A percentile compares a stretch with the other conserved stretches of the same genome.
Conservation (phyloP, 2,329 filamentous ascomycete species). For the Clarireedia hainanense region DNA sequence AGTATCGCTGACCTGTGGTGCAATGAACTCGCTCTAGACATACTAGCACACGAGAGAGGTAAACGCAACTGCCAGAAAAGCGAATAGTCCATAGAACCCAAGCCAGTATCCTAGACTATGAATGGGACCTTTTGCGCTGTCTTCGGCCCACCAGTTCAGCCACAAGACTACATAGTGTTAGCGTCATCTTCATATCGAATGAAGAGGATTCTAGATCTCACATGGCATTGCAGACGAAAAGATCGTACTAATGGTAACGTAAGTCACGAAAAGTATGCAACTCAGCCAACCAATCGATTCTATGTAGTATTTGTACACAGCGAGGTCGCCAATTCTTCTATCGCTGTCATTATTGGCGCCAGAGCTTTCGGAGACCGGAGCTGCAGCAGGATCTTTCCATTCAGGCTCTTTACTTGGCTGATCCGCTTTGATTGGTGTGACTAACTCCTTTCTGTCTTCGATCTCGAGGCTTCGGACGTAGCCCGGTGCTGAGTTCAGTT, state of each 20-base stretch:
- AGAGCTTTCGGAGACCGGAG: background rate
- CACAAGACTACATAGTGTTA: background rate
- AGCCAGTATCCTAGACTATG: background rate
- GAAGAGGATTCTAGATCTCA: background rate
- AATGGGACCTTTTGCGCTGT: background rate
- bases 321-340: conserved; percentile 1
- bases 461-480: background rate
- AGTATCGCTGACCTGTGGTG: background rate
- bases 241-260: background rate
- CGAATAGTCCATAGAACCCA: background rate
- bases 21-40: background rate
- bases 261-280: background rate
- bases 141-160: background rate
- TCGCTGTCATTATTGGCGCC: background rate
- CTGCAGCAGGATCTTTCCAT: background rate
- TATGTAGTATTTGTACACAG: conserved; percentile 4
- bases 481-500: background rate
- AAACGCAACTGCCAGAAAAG: background rate
- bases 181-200: background rate
- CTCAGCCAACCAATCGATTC: background rate
- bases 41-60: background rate
- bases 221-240: background rate
- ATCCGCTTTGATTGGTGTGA: background rate
- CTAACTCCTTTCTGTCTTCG: background rate
- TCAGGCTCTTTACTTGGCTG: background rate